Base-by-base conservation (phyloP, 129 eudicot genomes). In the Chrysanthemum lavandulifolium region DNA sequence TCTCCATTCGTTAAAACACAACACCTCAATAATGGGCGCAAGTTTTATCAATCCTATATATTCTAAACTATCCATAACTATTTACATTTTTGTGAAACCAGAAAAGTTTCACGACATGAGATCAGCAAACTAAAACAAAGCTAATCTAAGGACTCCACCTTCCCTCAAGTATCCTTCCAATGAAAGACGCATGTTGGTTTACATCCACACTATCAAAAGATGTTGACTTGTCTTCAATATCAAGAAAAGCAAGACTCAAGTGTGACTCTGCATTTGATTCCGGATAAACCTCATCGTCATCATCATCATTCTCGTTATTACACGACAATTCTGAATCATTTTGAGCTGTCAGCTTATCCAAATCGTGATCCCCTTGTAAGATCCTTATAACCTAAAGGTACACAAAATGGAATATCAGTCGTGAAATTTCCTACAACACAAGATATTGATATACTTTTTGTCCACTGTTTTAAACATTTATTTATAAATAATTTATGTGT, bases 281-380 rank as follows among this genome's bases (percentile, higher is more conserved):
- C 16, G 92, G 97, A 82, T 91, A 88, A 21, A 91, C 97, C 73
- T 91, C 97, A 77, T 94, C 97, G 47, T 91, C 97, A 15, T 85
- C 69, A 33, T 59, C 69, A 11, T 64, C 52, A 13, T 53, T 15
- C 53, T 65, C 77, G 10, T 71, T 73, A 12, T 56, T 57, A 65
- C 70, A 68, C 12, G 55, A 68, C 25, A 70, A 77, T 71, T 89
- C 87, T 29, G 65, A 57, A 62, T 70, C 82, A 73, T 76, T 72
- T 75, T 66, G 70, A 56, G 40, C 76, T 64, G 60, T 72, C 13
- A 15, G 31, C 23, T 68, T 78, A 9, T 78, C 85, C 69, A 78
- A 25, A 51, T 72, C 85, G 56, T 85, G 84, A 76, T 87, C 94
- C 51, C 97, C 97, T 74, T 61, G 62, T 63, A 90, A 54, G 33